A percentile compares a stretch with the other conserved stretches of the same genome.
phyloP scores from a whole-genome alignment of 2,329 filamentous ascomycete genomes.

The Ophiosphaerella herpotricha region DNA sequence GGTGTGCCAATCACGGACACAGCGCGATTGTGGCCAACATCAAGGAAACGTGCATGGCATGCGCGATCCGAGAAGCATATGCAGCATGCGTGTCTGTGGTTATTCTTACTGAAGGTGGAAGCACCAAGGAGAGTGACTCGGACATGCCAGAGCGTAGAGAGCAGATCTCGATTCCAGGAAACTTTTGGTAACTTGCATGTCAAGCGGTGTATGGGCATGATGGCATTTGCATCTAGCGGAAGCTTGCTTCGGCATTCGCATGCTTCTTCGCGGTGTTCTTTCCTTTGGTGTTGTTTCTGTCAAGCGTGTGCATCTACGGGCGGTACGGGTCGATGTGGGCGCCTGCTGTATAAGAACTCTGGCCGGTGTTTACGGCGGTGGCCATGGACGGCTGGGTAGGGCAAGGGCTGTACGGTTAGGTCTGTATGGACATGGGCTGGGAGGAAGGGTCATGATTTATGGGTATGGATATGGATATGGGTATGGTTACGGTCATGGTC shows the following conservation, averaged over 20 bases:
- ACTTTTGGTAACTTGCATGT: conserved; percentile 5
- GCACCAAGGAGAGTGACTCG: conserved; percentile 52
- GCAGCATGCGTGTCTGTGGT: conserved; percentile 74
- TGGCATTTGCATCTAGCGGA: conserved; percentile 3
- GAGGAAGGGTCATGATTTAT: conserved; percentile 1
- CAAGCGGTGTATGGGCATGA: conserved; percentile 2
- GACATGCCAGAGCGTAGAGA: conserved; percentile 16
- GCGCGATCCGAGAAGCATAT: conserved; percentile 75
- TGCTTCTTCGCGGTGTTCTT: not conserved
- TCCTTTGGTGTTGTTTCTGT: not conserved
- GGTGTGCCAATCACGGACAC: conserved; percentile 77
- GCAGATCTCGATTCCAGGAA: conserved; percentile 9
- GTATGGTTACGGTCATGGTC: conserved; percentile 7
- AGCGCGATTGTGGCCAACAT: conserved; percentile 73
- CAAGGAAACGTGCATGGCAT: conserved; percentile 72
- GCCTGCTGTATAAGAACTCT: not conserved
- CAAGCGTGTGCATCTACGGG: conserved; percentile 1
- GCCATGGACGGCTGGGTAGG: conserved; percentile 4
- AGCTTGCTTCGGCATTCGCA: conserved; percentile 5
- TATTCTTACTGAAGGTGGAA: conserved; percentile 60
- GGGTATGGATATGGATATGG: not conserved
- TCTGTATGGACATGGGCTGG: conserved; percentile 5
- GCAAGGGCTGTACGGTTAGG: conserved; percentile 6
- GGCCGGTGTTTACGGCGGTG: conserved; percentile 12
- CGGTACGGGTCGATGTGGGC: not conserved